A percentile compares a stretch with the other conserved stretches of the same genome.
phyloP scores from a whole-genome alignment of 2,329 filamentous ascomycete genomes.

The Colletotrichum cereale region DNA sequence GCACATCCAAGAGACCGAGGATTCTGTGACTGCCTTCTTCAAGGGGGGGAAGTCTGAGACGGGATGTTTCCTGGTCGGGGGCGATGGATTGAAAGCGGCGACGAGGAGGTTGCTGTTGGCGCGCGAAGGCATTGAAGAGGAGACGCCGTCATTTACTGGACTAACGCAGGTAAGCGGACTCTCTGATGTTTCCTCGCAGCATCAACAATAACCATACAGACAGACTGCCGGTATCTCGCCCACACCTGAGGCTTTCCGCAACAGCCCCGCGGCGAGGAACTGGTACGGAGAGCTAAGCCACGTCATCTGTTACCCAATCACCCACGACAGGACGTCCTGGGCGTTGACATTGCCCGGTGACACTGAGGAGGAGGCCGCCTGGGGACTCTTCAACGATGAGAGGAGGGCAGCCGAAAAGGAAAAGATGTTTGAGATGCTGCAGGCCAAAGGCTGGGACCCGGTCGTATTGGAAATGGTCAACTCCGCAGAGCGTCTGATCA shows the following conservation, averaged over 20 bases:
- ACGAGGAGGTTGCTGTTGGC: slow-evolving; percentile 39
- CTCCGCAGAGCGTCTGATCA: slow-evolving; percentile 44
- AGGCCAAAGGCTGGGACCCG: slow-evolving; percentile 40
- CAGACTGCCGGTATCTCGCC: slow-evolving; percentile 44
- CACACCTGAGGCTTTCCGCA: slow-evolving; percentile 36
- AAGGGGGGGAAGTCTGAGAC: slow-evolving; percentile 39
- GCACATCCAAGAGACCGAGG: slow-evolving; percentile 40
- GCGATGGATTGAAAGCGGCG: slow-evolving; percentile 44
- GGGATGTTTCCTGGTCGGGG: slow-evolving; percentile 44
- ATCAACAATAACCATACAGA: neutral
- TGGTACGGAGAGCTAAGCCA: slow-evolving; percentile 46
- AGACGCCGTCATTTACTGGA: slow-evolving; percentile 42
- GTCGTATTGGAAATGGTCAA: slow-evolving; percentile 40
- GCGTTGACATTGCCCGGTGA: slow-evolving; percentile 43
- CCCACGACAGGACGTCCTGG: slow-evolving; percentile 43
- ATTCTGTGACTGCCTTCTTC: slow-evolving; percentile 44
- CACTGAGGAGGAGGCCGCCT: slow-evolving; percentile 43
- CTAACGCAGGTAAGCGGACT: slow-evolving; percentile 19
- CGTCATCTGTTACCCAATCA: slow-evolving; percentile 44
- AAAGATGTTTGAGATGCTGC: slow-evolving; percentile 37
- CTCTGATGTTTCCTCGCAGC: neutral
- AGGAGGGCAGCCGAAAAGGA: slow-evolving; percentile 39
- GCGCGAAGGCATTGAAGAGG: slow-evolving; percentile 38
- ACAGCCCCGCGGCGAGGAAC: slow-evolving; percentile 39
- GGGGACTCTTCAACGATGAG: slow-evolving; percentile 43